Base-by-base conservation (phyloP, 2,329 filamentous ascomycete species). In the Aureobasidium sp. region DNA sequence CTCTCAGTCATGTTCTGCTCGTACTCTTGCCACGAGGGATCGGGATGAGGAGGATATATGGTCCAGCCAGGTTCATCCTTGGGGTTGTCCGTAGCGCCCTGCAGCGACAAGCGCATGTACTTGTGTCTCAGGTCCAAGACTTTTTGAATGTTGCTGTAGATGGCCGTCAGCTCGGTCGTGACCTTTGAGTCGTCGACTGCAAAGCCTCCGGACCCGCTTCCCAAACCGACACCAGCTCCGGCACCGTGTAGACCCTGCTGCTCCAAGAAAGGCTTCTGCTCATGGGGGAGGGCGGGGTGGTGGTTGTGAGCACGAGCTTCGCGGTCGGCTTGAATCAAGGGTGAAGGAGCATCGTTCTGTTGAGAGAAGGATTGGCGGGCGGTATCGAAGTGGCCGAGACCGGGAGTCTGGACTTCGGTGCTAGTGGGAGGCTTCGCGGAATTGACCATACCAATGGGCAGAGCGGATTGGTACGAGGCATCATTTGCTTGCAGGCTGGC, bases 1-100 rank as follows among this genome's bases (percentile, higher is more conserved):
- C 72, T 75, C 54, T 74, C 76, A 37, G 71, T 71, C 70, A 76
- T 67, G 62, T 49, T 45, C 36, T 54, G 49, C 37, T 70, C 70
- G 60, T 73, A 69, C 39, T 72, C 70, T 57, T 67, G 66, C 93
- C 94, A 97, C 2, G 90, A 90, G 16, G 94, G 94, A 69, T 95
- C 90, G 6, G 93, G 94, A 5, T 92, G 92, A 15, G 90, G 86
- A 10, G 94, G 94, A 69, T 97, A 97, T 48, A 99, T 90, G 59
- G 83, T 81, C 93, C 93, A 99, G 55, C 80, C 83, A 0, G 86
- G 82, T 21, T 88, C 84, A 71, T 97, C 91, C 68, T 91, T 91
- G 1, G 94, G 94, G 67, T 97, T 97, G 71, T 96, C 90, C 13
- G 84, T 82, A 7, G 87, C 82, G 10, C 88, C 83, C 71, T 99